Conservation (phyloP, 2,329 filamentous ascomycete genomes). For the Phaeomoniella chlamydospora region DNA sequence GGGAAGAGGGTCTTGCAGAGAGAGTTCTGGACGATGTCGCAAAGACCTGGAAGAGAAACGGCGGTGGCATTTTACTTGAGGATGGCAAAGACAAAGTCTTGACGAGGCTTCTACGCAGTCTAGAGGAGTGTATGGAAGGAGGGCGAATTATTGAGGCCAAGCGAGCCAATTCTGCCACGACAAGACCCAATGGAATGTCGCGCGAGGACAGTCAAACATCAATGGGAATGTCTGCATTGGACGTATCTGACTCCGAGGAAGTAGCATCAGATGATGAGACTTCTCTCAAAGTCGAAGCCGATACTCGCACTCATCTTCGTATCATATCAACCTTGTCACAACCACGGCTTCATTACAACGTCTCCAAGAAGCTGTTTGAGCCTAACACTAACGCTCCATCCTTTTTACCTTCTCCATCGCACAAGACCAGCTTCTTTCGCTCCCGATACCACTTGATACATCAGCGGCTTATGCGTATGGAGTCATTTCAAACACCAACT, state of each 20-base stretch:
- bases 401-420: constrained; percentile 59
- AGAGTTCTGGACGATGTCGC: constrained; percentile 84
- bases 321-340: constrained; percentile 75
- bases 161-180: constrained; percentile 35
- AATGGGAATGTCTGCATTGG: constrained; percentile 39
- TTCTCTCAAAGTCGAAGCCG: constrained; percentile 45
- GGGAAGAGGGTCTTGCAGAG: constrained; percentile 86
- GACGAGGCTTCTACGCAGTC: constrained; percentile 64
- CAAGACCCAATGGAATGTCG: constrained; percentile 22
- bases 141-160: constrained; percentile 43
- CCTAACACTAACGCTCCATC: constrained; percentile 51
- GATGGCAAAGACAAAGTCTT: constrained; percentile 57
- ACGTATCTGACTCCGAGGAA: constrained; percentile 30
- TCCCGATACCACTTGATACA: constrained; percentile 87
- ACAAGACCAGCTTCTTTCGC: constrained; percentile 75
- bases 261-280: constrained; percentile 42
- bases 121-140: constrained; percentile 84
- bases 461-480: constrained; percentile 81
- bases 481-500: constrained; percentile 75
- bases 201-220: constrained; percentile 53
- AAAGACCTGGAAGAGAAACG: constrained; percentile 78
- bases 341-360: constrained; percentile 39
- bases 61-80: constrained; percentile 82
- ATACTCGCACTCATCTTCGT: constrained; percentile 72
- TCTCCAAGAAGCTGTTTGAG: constrained; percentile 77